Base-by-base conservation (phyloP, 768 basidiomycete species). In the Boletus insuetus region DNA sequence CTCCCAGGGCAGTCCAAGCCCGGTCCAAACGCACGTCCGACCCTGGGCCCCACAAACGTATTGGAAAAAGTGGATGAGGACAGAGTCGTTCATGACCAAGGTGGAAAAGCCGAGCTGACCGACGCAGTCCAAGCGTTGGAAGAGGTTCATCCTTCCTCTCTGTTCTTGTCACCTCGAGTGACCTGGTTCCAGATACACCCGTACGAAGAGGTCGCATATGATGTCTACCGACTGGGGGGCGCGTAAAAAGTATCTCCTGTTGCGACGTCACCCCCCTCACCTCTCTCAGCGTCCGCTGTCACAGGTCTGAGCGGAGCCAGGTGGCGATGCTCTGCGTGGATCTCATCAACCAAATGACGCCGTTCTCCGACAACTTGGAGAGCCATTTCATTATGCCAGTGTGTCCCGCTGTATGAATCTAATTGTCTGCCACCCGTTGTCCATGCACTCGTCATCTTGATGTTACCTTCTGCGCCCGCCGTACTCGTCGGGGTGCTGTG, bases 31-130 rank as follows among this genome's bases (percentile, higher is more conserved):
- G 77, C 82, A n/a, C 72, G 72, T 26, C 80, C 82, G 14, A 67
- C 73, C 4, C 74, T 81, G 49, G 83, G 42, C 13, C 26, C 42
- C 42, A 43, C 42, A 16, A 19, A 74, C 37, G 57, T 70, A 59
- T 67, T 82, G 48, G 79, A 81, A 59, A 67, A 63, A 37, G 34
- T 82, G 12, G 80, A 83, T 31, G 81, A 82, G 59, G 74, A 81
- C 69, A 73, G 77, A 53, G 81, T 83, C 29, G 82, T 83, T n/a
- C 66, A 70, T 51, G 77, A 74, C 49, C 62, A 67, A 16, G 72
- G 73, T 8, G 31, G 13, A 32, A 19, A 19, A 19, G 69, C 69
- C 49, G 69, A 77, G 41, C 54, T 83, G 31, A 67, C 58, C 42
- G 64, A 72, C 20, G 77, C 75, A 32, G 70, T 84, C 35, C 64